Evolutionary conservation across 2,329 filamentous ascomycete genomes (phyloP).

Genomic region (Diaporthe amygdali): DNA sequence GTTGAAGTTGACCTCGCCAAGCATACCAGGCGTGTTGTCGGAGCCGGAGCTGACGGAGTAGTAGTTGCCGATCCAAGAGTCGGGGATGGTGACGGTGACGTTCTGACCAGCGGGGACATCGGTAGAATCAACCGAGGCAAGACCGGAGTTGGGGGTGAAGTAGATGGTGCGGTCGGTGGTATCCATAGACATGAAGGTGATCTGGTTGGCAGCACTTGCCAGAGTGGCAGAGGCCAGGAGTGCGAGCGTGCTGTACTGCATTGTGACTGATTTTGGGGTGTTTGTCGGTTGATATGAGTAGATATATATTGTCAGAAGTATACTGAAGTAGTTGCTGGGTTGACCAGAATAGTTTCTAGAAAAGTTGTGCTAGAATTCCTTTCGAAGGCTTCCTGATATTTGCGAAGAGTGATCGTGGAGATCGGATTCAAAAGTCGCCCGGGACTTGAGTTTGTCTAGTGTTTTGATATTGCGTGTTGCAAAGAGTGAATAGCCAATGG

Average conservation of each 20-base stretch:
- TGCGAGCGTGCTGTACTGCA: slow-evolving; percentile 58
- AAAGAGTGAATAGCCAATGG: slow-evolving; percentile 22
- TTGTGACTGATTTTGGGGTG: slow-evolving; percentile 44
- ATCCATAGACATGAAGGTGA: slow-evolving; percentile 67
- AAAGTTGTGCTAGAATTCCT: slow-evolving; percentile 12
- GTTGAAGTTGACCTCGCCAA: slow-evolving; percentile 42
- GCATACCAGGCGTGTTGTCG: slow-evolving; percentile 41
- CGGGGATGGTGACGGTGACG: slow-evolving; percentile 36
- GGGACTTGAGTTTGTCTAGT: slow-evolving; percentile 19
- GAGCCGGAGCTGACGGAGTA: slow-evolving; percentile 40
- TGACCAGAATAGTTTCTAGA: neutral
- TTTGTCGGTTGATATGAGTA: neutral
- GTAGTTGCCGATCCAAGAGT: slow-evolving; percentile 38
- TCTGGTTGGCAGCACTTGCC: slow-evolving; percentile 49
- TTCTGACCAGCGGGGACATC: slow-evolving; percentile 44
- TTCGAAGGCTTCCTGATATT: slow-evolving; percentile 7
- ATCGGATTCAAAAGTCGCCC: slow-evolving; percentile 23
- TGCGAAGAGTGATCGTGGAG: slow-evolving; percentile 13
- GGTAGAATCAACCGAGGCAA: slow-evolving; percentile 41
- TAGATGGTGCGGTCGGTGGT: slow-evolving; percentile 51
- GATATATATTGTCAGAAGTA: neutral
- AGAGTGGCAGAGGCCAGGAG: slow-evolving; percentile 46
- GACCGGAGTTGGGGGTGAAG: slow-evolving; percentile 53
- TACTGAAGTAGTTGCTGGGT: slow-evolving; percentile 5
- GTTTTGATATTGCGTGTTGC: slow-evolving; percentile 17